These are phyloP conservation scores for Dactylella cylindrospora DNA, from an alignment of 2,329 filamentous ascomycete genomes.

Conservation along the genomic window DNA sequence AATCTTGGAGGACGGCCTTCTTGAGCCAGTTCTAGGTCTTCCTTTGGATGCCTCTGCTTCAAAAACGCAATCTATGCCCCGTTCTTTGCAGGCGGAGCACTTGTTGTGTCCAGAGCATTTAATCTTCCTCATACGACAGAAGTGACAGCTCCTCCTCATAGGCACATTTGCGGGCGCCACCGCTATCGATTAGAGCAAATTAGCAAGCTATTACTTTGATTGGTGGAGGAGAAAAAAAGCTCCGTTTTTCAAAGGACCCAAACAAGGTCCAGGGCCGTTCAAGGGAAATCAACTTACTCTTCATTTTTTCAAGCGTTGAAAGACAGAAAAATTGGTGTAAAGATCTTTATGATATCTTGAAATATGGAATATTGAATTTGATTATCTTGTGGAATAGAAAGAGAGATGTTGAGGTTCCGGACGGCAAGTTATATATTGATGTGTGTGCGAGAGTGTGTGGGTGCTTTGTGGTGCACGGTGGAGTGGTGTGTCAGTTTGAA, in stretches of 20 bases:
- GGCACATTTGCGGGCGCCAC: slow-evolving; percentile 38
- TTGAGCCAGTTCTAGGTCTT: slow-evolving; percentile 43
- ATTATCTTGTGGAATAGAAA: slow-evolving; percentile 38
- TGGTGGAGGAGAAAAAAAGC: not conserved
- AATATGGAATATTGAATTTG: slow-evolving; percentile 35
- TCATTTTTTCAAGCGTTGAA: slow-evolving; percentile 41
- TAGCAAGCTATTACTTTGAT: slow-evolving; percentile 4
- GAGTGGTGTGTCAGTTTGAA: too few species aligned
- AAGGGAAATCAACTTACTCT: slow-evolving; percentile 30
- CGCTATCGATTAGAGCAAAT: slow-evolving; percentile 11
- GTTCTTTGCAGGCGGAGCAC: slow-evolving; percentile 44
- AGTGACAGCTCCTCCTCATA: slow-evolving; percentile 46
- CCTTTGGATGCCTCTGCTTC: slow-evolving; percentile 45
- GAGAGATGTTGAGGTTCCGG: slow-evolving; percentile 36
- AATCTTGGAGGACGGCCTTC: slow-evolving; percentile 33
- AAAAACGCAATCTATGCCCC: slow-evolving; percentile 45
- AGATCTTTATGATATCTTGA: slow-evolving; percentile 30
- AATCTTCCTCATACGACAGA: slow-evolving; percentile 45
- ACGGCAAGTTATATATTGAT: slow-evolving; percentile 44
- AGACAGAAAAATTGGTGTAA: slow-evolving; percentile 36
- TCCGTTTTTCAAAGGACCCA: not conserved
- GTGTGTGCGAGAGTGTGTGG: slow-evolving; percentile 29
- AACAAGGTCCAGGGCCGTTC: not conserved
- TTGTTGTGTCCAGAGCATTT: slow-evolving; percentile 43
- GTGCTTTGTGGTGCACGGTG: slow-evolving; percentile 24